These are phyloP conservation scores for Eustoma russellianum DNA, from an alignment of 257 asterid genomes.

Conservation along the genomic window DNA sequence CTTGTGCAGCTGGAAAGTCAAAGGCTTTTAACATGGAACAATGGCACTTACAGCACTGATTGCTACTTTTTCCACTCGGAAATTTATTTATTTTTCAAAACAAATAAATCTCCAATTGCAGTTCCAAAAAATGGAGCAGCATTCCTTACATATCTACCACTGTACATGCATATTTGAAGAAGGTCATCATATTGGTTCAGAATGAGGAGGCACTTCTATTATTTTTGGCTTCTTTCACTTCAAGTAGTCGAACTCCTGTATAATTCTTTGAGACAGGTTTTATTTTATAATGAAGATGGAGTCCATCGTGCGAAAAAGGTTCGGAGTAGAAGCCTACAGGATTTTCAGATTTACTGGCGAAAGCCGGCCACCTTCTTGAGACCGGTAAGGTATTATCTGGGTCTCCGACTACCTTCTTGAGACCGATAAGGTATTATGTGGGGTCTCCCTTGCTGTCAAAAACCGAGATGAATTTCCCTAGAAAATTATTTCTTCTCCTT, in stretches of 20 bases:
- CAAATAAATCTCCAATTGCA: too few species aligned
- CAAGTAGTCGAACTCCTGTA: not conserved
- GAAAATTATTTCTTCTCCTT: not conserved
- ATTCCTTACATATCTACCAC: too few species aligned
- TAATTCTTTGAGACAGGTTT: conserved; percentile 10
- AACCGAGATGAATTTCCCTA: not conserved
- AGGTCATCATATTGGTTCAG: conserved; percentile 59
- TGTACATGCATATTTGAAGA: conserved; percentile 54
- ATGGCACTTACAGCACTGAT: conserved; percentile 66
- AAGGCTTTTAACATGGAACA: conserved; percentile 25
- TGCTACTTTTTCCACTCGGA: not conserved
- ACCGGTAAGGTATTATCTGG: conserved; percentile 66
- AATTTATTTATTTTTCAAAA: not conserved
- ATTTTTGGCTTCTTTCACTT: conserved; percentile 6
- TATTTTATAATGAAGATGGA: conserved; percentile 52
- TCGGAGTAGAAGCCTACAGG: conserved; percentile 78
- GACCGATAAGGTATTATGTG: too few species aligned
- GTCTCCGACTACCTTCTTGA: too few species aligned
- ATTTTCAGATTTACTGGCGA: conserved; percentile 67
- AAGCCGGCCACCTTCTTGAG: conserved; percentile 42
- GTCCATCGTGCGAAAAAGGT: conserved; percentile 63
- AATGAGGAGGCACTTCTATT: conserved; percentile 62
- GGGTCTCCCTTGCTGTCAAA: not conserved
- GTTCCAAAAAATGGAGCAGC: too few species aligned
- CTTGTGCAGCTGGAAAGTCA: conserved; percentile 71